Evolutionary conservation across 106 monocot species (phyloP), one percentile per base, ranked within the genome.

Genomic region (Dendrobium officinale): DNA sequence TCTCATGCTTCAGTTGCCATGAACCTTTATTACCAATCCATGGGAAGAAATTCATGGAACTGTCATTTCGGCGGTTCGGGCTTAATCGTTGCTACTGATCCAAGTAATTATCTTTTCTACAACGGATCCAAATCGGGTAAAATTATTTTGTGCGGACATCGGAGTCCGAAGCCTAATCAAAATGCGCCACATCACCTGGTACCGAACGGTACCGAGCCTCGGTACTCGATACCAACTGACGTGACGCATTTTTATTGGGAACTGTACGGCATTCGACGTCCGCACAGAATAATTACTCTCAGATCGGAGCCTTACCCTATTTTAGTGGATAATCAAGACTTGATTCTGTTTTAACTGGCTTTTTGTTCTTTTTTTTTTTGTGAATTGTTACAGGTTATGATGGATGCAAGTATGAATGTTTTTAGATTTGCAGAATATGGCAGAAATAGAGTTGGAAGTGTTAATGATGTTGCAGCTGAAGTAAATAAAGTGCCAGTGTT

Each of bases 11-110:
- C 88, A 1, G 77, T 82, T 4, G 82, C 55, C 73, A 82, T 88
- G 82, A 88, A 88, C 40, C 79, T 77, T 29, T 85, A 88, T 70
- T 88, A 85, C 78, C 79, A 82, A 27, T 76, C 81, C 8, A 79
- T n/a, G 18, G 84, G 87, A 18, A 81, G 81, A 67, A 79, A 84
- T 73, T 59, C 68, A 6, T 79, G 81, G 79, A 84, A 81, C 45
- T 87, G 84, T 47, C 37, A 82, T 74, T 87, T 87, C 42, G 78
- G 81, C 7, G 80, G 72, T 10, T 75, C 84, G 8, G 84, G 80
- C n/a, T 54, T 84, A 37, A 77, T 75, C 75, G 79, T 82, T 20
- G 18, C 66, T 29, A 81, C 81, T 2, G 79, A 84, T 41, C 87
- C 87, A 67, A 84, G 87, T 87, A 55, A 40, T 48, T 27, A 56